phyloP scores from a whole-genome alignment of 805 yeast genomes.

The Candida incommunis region DNA sequence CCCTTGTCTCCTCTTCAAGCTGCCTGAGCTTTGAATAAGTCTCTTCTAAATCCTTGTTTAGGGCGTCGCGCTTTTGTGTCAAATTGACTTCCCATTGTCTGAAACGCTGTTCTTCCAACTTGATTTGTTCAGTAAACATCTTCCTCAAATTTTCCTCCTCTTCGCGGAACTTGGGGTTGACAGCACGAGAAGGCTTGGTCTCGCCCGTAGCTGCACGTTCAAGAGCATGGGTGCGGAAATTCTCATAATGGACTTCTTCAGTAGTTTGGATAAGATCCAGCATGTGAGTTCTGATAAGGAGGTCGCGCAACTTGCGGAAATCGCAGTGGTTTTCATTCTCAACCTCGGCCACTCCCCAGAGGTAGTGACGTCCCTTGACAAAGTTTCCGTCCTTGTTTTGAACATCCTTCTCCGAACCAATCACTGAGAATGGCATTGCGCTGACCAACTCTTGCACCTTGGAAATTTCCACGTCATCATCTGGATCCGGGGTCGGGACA shows the following conservation, averaged over 20 bases:
- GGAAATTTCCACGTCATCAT: conserved; percentile 11
- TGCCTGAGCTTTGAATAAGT: conserved; percentile 38
- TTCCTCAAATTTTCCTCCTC: conserved; percentile 90
- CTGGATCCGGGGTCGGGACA: conserved; percentile 23
- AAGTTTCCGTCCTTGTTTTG: conserved; percentile 29
- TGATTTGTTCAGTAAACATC: conserved; percentile 92
- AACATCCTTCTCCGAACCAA: conserved; percentile 47
- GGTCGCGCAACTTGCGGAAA: conserved; percentile 45
- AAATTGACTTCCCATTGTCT: conserved; percentile 98
- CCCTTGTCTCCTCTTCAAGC: conserved; percentile 19
- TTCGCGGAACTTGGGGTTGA: conserved; percentile 88
- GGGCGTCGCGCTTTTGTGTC: conserved; percentile 84
- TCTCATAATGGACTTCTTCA: conserved; percentile 56
- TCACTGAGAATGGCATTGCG: conserved; percentile 54
- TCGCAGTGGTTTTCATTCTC: conserved; percentile 72
- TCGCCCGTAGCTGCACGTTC: conserved; percentile 31
- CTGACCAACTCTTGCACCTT: conserved; percentile 16
- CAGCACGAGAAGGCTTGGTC: conserved; percentile 25
- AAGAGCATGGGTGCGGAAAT: conserved; percentile 47
- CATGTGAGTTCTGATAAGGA: conserved; percentile 58
- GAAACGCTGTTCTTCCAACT: conserved; percentile 91
- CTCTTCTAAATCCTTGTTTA: conserved; percentile 86
- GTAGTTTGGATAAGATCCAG: conserved; percentile 67
- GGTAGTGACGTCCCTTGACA: conserved; percentile 64
- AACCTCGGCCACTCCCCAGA: conserved; percentile 80